phyloP scores from a whole-genome alignment of 176 grass and related monocot genomes.

The Dendrocalamus sinicus region DNA sequence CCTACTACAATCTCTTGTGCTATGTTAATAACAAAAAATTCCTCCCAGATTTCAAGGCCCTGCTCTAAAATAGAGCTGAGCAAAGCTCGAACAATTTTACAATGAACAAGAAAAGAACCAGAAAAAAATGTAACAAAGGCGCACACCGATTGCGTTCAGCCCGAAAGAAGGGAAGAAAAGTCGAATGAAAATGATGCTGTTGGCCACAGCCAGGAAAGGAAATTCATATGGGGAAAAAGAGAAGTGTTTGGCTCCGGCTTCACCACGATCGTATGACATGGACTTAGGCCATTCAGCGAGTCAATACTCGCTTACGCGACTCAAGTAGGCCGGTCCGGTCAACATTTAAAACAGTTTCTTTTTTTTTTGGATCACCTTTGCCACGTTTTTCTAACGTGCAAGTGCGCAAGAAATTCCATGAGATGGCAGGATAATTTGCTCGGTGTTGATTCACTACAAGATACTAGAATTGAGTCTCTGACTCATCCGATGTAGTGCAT shows the following conservation, averaged over 20 bases:
- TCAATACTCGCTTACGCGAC: neutral
- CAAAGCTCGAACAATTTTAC: neutral
- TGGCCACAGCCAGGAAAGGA: neutral
- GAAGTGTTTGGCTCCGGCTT: neutral
- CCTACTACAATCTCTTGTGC: neutral
- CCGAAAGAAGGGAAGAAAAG: constrained; percentile 1
- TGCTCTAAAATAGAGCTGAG: neutral
- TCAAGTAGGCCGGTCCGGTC: neutral
- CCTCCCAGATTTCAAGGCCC: neutral
- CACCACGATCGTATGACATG: too few relatives aligned
- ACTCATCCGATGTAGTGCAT: neutral
- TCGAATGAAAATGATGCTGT: constrained; percentile 11
- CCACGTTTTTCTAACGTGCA: neutral
- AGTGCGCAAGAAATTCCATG: neutral
- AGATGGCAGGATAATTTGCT: neutral
- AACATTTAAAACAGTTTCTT: neutral
- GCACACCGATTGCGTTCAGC: constrained; percentile 14
- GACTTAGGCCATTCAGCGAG: neutral
- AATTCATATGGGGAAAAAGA: neutral
- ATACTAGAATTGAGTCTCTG: neutral
- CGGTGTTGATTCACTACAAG: neutral
- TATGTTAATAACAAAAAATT: neutral
- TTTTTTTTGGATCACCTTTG: neutral
- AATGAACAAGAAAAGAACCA: neutral
- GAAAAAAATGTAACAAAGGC: neutral